Base-by-base conservation (phyloP, 306 rosid species). In the Cicer pinnatifidum region DNA sequence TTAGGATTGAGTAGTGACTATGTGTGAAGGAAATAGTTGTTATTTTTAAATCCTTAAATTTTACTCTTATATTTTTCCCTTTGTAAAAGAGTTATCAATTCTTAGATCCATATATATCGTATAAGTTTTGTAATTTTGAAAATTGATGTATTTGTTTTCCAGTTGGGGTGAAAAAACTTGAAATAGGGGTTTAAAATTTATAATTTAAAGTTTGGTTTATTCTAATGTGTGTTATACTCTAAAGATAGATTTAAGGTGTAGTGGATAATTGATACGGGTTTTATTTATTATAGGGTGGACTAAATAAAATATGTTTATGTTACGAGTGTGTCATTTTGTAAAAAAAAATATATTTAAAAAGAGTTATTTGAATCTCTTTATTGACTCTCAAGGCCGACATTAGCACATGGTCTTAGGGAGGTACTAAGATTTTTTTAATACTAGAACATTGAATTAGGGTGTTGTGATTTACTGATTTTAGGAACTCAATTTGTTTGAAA, bases 181-280 rank as follows among this genome's bases (percentile, higher is more conserved):
- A 16, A 43, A 9, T 64, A 8, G 50, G 43, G 51, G 37, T 19
- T 19, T 19, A 19, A 19, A 19, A 19, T 10, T 41, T 39, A 39
- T 15, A 2, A 9, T 40, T 1, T 40, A 63, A 40, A 63, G 23
- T 63, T 59, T 13, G 68, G 15, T 62, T 63, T 16, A 41, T 35
- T 51, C 16, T 15, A 20, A 9, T 53, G 35, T 50, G 44, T 59
- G 44, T 59, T 39, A 15, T 39, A 15, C 8, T 63, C 8, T 63
- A 63, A 40, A 40, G 47, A 15, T 38, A 7, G 28, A 62, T 62
- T 63, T 9, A 40, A 39, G 47, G 1, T 63, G 48, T 63, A 40
- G 67, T 60, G 45, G 41, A n/a, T 45, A 60, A 37, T 37, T 60
- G 10, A 60, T 60, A 12, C 16, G 11, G 45, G n/a, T 60, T 60